phyloP scores from a whole-genome alignment of 345 rosid genomes.

The Chamaenerion angustifolium region DNA sequence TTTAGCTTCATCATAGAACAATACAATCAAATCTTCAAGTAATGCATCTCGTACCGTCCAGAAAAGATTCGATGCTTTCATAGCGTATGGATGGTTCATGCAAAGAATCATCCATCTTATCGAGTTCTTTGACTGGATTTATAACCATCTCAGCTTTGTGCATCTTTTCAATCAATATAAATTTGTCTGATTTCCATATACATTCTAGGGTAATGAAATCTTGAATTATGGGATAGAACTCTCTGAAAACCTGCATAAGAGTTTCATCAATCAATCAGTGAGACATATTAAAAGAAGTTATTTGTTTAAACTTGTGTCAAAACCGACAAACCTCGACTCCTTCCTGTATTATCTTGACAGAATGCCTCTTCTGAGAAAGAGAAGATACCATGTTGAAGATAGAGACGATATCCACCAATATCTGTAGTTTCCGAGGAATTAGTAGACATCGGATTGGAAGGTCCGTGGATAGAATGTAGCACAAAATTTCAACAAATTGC shows the following conservation, averaged over 20 bases:
- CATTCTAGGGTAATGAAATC: constrained; percentile 43
- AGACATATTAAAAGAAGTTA: background rate
- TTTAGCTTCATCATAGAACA: background rate
- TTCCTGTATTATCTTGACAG: constrained; percentile 47
- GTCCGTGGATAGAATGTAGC: too few relatives aligned
- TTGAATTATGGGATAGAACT: constrained; percentile 49
- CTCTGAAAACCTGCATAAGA: constrained; percentile 44
- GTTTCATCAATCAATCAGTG: background rate
- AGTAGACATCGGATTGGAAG: too few relatives aligned
- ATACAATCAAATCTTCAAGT: background rate
- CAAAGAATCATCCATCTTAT: constrained; percentile 12
- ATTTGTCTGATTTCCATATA: constrained; percentile 53
- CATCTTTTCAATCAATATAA: constrained; percentile 35
- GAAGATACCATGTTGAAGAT: constrained; percentile 57
- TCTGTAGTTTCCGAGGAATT: constrained; percentile 21
- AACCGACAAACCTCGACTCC: constrained; percentile 53
- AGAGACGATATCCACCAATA: constrained; percentile 57
- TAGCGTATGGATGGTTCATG: constrained; percentile 29
- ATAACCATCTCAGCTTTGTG: constrained; percentile 19
- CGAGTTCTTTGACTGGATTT: constrained; percentile 14
- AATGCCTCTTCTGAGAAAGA: constrained; percentile 58
- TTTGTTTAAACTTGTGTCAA: background rate
- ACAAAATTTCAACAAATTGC: too few relatives aligned
- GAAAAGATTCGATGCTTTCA: constrained; percentile 30
- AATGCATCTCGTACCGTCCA: constrained; percentile 30